Evolutionary conservation across 768 basidiomycete species (phyloP), one percentile per base, ranked within the genome.

Genomic region (Mycena pura): DNA sequence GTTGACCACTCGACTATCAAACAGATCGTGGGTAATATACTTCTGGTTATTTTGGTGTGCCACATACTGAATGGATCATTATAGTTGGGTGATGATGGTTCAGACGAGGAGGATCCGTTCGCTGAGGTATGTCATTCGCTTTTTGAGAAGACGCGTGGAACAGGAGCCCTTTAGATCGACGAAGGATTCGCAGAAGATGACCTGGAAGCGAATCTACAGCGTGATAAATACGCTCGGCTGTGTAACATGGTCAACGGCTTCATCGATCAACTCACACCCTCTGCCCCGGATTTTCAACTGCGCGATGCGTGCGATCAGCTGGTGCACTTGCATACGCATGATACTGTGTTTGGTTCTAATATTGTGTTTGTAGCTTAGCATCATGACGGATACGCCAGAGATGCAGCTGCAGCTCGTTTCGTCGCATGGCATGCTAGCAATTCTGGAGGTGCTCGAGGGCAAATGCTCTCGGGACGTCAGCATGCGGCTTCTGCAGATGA

Each of bases 101-200:
- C 86, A 3, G 95, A 96, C 57, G 95, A 96, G 51, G 93, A 95
- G 53, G 95, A 99, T 79, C 96, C 97, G 1, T 99, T 99, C 68
- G 95, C 96, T 3, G 93, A 95, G 80, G 93, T 93, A 66, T 56
- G 68, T 10, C 40, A 25, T 36, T 3, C 24, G n/a, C 1, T 31
- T 8, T 2, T 11, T 15, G 11, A 22, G 5, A 6, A 46, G 6
- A 4, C 17, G 43, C 50, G 36, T 1, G 27, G 28, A 46, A 31
- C 24, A 21, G 14, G 40, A 9, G 52, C n/a, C n/a, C n/a, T n/a
- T 31, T 62, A 91, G 92, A 96, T 96, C 59, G 95, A 97, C 68
- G 95, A 96, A 78, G 92, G 91, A 7, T 96, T 95, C 66, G 89
- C 87, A 2, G 93, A 96, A 65, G 92, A 94, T 63, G 95, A 96